Evolutionary conservation across 331 rosid genomes (phyloP), one percentile per base, ranked within the genome.

Genomic region (Malus hybrid): DNA sequence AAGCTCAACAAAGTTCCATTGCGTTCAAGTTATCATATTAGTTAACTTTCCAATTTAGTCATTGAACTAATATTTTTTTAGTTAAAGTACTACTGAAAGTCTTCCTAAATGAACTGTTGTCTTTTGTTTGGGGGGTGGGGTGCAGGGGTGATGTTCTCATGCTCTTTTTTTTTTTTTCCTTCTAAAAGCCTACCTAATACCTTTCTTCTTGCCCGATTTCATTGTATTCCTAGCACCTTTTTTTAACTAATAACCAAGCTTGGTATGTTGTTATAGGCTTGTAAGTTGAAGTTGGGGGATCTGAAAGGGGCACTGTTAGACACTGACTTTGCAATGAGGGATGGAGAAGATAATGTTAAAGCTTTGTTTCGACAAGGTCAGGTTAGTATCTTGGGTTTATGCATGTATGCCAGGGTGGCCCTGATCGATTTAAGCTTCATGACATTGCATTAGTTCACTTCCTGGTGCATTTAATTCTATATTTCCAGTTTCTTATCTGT

Each of bases 361-460:
- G 98, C 98, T 70, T 84, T 91, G 82, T 93, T 93, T 74, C 96
- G 98, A 73, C 96, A 93, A 82, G 98, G 98, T 71, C 98, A 93
- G 97, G 98, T 93, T 84, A 83, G 88, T 87, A 74, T 76, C 46
- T 67, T 80, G 55, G 55, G 60, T 77, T 20, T 46, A 34, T 55
- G 32, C 42, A 62, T 54, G 65, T 14, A 20, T 69, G 32, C 20
- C 32, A 72, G 10, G 5, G 18, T 71, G 18, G 54, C 59, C 33
- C 3, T 28, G 29, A 57, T 31, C 65, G 13, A 48, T 24, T 46
- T 20, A 24, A 67, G 3, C 18, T 28, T 79, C 29, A 28, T 28
- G 29, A 3, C 29, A 28, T 2, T 28, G 31, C 33, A 7, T 69
- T 59, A 68, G 31, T 71, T 55, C 44, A 70, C n/a, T 54, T 70